These are phyloP conservation scores for Mrakia gelida DNA, from an alignment of 768 basidiomycete genomes.

Conservation along the genomic window DNA sequence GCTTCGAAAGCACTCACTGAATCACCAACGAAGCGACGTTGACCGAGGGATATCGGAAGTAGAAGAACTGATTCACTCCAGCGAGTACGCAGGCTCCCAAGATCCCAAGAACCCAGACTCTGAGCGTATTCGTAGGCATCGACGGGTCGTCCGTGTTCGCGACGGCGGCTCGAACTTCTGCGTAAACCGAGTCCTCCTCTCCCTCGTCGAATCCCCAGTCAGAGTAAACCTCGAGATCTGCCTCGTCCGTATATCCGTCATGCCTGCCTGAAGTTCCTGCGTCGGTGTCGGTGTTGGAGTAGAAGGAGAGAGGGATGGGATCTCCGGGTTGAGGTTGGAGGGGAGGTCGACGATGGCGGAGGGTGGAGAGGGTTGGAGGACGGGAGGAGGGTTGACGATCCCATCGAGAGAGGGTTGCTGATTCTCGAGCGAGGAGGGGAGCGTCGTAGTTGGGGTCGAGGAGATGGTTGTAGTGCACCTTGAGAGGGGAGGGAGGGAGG, in stretches of 20 bases:
- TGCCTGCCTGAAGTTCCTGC: not conserved
- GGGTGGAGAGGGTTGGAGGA: not conserved
- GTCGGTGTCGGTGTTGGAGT: slow-evolving; percentile 2
- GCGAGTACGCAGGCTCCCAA: not conserved
- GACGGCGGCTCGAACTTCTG: slow-evolving; percentile 32
- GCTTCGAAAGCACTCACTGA: not conserved
- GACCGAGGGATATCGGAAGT: slow-evolving; percentile 30
- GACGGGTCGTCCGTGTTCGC: slow-evolving; percentile 29
- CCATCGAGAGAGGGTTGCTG: slow-evolving; percentile 22
- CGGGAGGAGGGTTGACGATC: not conserved
- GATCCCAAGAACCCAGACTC: slow-evolving; percentile 28
- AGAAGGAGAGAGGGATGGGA: not conserved
- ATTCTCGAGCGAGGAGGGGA: slow-evolving; percentile 18
- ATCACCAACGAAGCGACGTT: slow-evolving; percentile 26
- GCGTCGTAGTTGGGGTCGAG: slow-evolving; percentile 31
- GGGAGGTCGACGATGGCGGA: not conserved
- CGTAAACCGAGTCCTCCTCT: slow-evolving; percentile 30
- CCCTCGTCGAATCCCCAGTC: slow-evolving; percentile 32
- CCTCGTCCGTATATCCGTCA: not conserved
- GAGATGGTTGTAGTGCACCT: slow-evolving; percentile 28
- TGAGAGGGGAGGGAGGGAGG: not conserved
- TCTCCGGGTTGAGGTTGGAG: slow-evolving; percentile 8
- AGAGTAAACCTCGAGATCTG: slow-evolving; percentile 16
- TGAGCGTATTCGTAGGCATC: slow-evolving; percentile 30
- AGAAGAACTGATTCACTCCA: slow-evolving; percentile 32